Percentiles rank a stretch among this genome's conserved stretches.
Evolutionary conservation across 306 rosid species (phyloP).

Genomic region (Cucurbita moschata): DNA sequence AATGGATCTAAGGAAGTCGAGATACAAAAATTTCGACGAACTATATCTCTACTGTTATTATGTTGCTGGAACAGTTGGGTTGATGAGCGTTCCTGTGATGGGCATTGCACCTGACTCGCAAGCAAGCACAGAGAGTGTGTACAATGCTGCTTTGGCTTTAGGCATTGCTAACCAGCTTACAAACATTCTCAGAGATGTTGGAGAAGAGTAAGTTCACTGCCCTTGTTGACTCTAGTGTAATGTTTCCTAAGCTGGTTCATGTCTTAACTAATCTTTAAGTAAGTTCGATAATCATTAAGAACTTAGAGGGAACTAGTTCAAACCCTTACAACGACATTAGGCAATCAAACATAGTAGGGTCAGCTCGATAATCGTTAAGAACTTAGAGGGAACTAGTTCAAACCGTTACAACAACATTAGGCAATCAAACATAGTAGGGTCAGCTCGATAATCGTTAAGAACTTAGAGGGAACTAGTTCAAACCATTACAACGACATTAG

Average conservation of each 20-base stretch:
- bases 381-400: neutral
- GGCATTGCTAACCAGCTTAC: slow-evolving; percentile 96
- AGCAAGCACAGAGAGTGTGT: slow-evolving; percentile 61
- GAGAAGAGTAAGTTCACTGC: slow-evolving; percentile 66
- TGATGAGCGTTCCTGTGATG: slow-evolving; percentile 97
- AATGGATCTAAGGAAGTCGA: slow-evolving; percentile 62
- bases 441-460: too few species aligned
- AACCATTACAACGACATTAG: too few species aligned
- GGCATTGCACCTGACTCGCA: slow-evolving; percentile 65
- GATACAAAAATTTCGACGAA: slow-evolving; percentile 76
- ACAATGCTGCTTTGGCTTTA: slow-evolving; percentile 80
- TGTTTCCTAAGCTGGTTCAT: neutral
- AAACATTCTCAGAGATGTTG: slow-evolving; percentile 88
- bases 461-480: too few species aligned
- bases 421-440: too few species aligned
- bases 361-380: too few species aligned
- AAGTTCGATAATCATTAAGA: neutral
- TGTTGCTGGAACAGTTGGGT: slow-evolving; percentile 95
- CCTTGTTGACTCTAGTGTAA: neutral
- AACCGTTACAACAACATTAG: too few species aligned
- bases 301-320: neutral
- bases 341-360: too few species aligned
- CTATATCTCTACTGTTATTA: slow-evolving; percentile 87
- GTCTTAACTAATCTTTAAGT: neutral
- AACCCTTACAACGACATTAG: too few species aligned